Evolutionary conservation across 148 eudicot genomes (phyloP).

Genomic region (Rhododendron mucronatum): DNA sequence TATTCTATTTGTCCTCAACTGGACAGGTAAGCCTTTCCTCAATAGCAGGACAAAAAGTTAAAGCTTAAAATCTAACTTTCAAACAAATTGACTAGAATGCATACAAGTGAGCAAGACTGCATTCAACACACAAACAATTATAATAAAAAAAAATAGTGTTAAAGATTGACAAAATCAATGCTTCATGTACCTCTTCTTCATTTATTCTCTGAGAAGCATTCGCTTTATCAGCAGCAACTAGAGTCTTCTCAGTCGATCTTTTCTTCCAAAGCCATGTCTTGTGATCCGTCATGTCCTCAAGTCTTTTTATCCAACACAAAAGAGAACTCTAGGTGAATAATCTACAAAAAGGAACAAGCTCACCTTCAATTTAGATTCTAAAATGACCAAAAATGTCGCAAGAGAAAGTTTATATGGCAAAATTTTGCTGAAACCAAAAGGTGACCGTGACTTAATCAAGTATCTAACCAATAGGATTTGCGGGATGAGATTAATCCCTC

Average conservation of each 20-base stretch:
- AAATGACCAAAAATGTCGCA: background rate
- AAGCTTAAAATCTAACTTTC: background rate
- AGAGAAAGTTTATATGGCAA: background rate
- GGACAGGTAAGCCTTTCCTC: background rate
- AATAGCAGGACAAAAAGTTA: background rate
- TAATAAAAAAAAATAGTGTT: background rate
- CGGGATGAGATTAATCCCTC: background rate
- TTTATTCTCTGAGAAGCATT: slow-evolving; percentile 26
- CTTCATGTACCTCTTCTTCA: slow-evolving; percentile 53
- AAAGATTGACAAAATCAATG: background rate
- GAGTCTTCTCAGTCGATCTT: slow-evolving; percentile 55
- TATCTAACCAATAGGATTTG: background rate
- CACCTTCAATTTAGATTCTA: background rate
- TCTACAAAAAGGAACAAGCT: background rate
- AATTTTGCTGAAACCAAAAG: background rate
- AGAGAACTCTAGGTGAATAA: slow-evolving; percentile 4
- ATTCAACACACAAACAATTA: background rate
- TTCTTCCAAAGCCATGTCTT: slow-evolving; percentile 86
- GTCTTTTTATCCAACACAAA: background rate
- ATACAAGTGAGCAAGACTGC: background rate
- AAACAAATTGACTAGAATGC: background rate
- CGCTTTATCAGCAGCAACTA: slow-evolving; percentile 37
- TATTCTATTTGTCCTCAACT: background rate
- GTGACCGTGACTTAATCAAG: background rate
- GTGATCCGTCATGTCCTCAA: slow-evolving; percentile 43